phyloP scores from a whole-genome alignment of 2,329 filamentous ascomycete species.

The Ascosphaera pollenicola region DNA sequence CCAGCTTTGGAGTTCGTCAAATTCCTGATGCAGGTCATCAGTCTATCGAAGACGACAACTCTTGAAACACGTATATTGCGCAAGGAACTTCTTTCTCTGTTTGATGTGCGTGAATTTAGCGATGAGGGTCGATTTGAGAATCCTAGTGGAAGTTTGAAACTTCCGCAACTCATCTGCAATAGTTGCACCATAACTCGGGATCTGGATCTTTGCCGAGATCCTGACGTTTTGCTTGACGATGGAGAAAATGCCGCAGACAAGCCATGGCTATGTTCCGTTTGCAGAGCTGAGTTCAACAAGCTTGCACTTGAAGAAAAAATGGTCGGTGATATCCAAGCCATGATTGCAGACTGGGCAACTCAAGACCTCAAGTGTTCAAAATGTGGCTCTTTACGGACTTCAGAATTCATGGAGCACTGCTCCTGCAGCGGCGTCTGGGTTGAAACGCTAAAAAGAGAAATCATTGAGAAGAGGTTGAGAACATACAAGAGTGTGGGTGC shows the following conservation, averaged over 20 bases:
- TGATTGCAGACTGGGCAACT: constrained; percentile 59
- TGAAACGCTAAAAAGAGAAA: constrained; percentile 43
- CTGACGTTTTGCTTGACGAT: constrained; percentile 40
- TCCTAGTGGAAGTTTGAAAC: constrained; percentile 50
- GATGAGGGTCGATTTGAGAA: constrained; percentile 73
- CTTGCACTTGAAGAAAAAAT: constrained; percentile 66
- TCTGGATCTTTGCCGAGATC: constrained; percentile 78
- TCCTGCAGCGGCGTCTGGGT: constrained; percentile 76
- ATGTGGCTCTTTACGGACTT: constrained; percentile 43
- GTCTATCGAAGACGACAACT: constrained; percentile 71
- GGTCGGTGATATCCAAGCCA: constrained; percentile 51
- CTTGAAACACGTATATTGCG: constrained; percentile 73
- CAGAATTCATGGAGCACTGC: constrained; percentile 95
- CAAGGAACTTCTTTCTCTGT: constrained; percentile 70
- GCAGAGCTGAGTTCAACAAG: constrained; percentile 53
- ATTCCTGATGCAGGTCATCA: constrained; percentile 74
- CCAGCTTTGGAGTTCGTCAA: constrained; percentile 83
- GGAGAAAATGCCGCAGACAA: constrained; percentile 14
- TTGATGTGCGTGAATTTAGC: constrained; percentile 88
- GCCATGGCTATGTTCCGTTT: constrained; percentile 58
- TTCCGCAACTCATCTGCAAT: constrained; percentile 63
- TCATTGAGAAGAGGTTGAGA: constrained; percentile 39
- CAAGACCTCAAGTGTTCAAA: constrained; percentile 81
- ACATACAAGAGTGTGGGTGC: constrained; percentile 55
- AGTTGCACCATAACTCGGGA: constrained; percentile 79